phyloP scores from a whole-genome alignment of 106 monocot genomes.

The Phalaenopsis equestris region DNA sequence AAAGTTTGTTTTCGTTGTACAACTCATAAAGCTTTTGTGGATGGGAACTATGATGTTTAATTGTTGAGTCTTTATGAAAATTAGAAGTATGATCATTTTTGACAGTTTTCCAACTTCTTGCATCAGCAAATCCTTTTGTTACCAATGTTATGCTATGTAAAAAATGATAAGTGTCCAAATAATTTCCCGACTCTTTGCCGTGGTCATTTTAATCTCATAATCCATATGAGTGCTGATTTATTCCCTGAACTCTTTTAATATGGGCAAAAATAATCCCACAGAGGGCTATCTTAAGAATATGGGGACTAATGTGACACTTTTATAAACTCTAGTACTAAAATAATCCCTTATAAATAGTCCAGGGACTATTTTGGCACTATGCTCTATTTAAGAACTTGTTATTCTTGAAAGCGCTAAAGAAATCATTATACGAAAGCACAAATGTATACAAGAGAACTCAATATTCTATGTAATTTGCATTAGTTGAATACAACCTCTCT shows the following conservation, averaged over 20 bases:
- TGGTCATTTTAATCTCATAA: no score
- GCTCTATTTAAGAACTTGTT: not conserved
- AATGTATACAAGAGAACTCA: not conserved
- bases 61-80: not conserved
- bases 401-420: not conserved
- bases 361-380: no score
- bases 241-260: no score
- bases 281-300: no score
- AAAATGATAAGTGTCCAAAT: not conserved
- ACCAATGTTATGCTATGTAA: not conserved
- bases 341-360: no score
- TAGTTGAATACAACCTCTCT: not conserved
- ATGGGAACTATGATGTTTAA: not conserved
- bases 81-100: not conserved
- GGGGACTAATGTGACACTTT: no score
- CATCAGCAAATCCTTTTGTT: not conserved
- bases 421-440: not conserved
- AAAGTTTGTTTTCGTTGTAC: no score
- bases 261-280: no score
- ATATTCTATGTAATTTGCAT: not conserved
- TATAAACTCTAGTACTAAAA: no score
- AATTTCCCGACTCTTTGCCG: no score
- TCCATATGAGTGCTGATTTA: no score
- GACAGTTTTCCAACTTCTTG: not conserved
- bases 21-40: no score